Evolutionary conservation across 805 yeast species (phyloP), one percentile per base, ranked within the genome.

Genomic region (Isabelozyma heimii): DNA sequence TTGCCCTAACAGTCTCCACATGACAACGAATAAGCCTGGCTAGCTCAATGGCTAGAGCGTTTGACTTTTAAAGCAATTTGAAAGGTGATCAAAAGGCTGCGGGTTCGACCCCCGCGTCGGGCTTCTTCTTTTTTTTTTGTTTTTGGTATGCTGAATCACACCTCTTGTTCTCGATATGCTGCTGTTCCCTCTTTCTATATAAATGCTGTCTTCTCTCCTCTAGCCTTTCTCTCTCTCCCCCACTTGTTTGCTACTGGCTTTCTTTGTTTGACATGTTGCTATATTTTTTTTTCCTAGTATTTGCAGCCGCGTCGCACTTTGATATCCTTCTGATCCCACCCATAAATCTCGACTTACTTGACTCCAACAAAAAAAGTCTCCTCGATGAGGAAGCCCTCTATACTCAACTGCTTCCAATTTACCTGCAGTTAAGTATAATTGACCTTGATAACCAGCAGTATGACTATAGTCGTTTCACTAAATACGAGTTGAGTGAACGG

Each of bases 61-160:
- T 45, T 45, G 48, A 45, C 48, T 45, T 45, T 45, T 45, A 45
- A 45, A 38, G 28, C 26, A 14, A 17, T 40, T 37, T 45, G 35
- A 40, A 45, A 44, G 38, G 17, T n/a, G 20, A 45, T 45, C 48
- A 45, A 45, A 45, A 45, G 48, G 48, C 37, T 45, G 48, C 48
- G 48, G 48, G 48, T 45, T 45, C 48, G 48, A 45, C 40, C 39
- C 48, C 48, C 48, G 48, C 48, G 48, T 45, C 48, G 48, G 48
- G 48, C 48, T 45, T 40, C 17, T 6, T 24, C 24, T 45, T 40
- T 40, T 45, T 27, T 17, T 8, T 37, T 16, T 10, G 5, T 30
- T 30, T 30, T 30, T 30, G n/a, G 10, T 30, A 30, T 30, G 35
- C 8, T 30, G 35, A 30, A 10, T 10, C 8, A 10, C 10, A 13